Evolutionary conservation across 495 filamentous ascomycete species (phyloP).

Genomic region (Tuber umbilicatum): DNA sequence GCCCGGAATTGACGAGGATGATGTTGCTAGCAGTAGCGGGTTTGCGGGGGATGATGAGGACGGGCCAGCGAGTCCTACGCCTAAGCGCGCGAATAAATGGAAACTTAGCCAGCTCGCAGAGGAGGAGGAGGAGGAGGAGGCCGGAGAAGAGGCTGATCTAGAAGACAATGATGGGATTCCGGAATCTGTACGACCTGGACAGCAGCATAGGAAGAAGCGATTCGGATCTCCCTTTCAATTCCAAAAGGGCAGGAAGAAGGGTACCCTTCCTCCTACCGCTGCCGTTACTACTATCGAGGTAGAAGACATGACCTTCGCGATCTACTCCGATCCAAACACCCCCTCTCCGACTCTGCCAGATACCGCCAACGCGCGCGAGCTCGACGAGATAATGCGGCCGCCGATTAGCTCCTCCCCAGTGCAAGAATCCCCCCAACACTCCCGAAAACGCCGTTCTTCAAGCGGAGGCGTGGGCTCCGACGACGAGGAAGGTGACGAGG

Average conservation of each 20-base stretch:
- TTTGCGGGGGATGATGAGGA: conserved; percentile 9
- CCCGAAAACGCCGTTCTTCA: conserved; percentile 37
- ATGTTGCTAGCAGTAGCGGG: not conserved
- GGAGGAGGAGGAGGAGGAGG: conserved; percentile 14
- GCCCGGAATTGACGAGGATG: conserved; percentile 8
- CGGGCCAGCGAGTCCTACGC: conserved; percentile 19
- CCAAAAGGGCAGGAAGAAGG: conserved; percentile 5
- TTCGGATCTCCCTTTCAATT: conserved; percentile 2
- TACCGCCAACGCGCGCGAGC: not conserved
- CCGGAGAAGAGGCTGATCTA: not conserved
- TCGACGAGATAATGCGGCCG: conserved; percentile 33
- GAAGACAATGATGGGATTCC: not conserved
- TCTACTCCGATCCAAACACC: conserved; percentile 34
- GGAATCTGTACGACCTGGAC: conserved; percentile 7
- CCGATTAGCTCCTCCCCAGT: conserved; percentile 16
- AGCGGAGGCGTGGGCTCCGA: conserved; percentile 32
- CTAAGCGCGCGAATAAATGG: conserved; percentile 14
- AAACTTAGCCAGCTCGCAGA: conserved; percentile 11
- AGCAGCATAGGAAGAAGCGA: not conserved
- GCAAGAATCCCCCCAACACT: conserved; percentile 9
- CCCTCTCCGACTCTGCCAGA: conserved; percentile 16
- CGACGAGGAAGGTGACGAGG: conserved; percentile 41
- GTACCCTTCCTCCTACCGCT: conserved; percentile 3
- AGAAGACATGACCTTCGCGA: conserved; percentile 20
- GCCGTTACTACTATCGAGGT: conserved; percentile 12